These are phyloP conservation scores for Termitomyces sp. DNA, from an alignment of 768 basidiomycete species.

Conservation along the genomic window DNA sequence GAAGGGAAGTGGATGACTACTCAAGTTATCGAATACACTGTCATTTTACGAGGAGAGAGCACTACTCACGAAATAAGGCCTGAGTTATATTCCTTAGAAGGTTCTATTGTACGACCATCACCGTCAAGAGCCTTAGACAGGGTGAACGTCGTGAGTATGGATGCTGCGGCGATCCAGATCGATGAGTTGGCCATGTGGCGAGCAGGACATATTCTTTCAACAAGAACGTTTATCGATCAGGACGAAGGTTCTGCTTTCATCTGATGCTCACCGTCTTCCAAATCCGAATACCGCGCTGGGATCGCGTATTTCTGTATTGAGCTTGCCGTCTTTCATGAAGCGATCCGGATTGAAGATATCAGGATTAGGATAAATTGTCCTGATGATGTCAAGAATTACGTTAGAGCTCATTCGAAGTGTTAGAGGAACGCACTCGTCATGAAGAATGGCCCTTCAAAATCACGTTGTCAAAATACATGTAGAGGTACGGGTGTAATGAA, in stretches of 20 bases:
- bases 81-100: constrained; percentile 2
- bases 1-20: background rate
- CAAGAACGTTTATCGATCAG: background rate
- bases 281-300: constrained; percentile 15
- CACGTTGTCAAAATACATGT: background rate
- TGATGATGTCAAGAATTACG: background rate
- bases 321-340: constrained; percentile 23
- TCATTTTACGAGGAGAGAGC: no score
- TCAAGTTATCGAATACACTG: background rate
- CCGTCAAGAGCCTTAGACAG: constrained; percentile 16
- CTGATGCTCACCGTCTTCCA: constrained; percentile 10
- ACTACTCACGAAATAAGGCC: background rate
- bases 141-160: constrained; percentile 22
- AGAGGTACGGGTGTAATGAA: background rate
- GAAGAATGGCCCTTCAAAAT: constrained; percentile 25
- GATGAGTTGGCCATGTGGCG: constrained; percentile 22
- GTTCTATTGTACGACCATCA: constrained; percentile 12
- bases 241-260: background rate
- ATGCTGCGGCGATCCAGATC: constrained; percentile 24
- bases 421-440: constrained; percentile 16
- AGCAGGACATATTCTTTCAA: constrained; percentile 24
- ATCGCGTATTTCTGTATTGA: constrained; percentile 12
- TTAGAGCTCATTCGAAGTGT: background rate
- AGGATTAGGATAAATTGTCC: constrained; percentile 23
- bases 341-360: constrained; percentile 29